phyloP scores from a whole-genome alignment of 805 yeast genomes.

The Pichia manshurica region DNA sequence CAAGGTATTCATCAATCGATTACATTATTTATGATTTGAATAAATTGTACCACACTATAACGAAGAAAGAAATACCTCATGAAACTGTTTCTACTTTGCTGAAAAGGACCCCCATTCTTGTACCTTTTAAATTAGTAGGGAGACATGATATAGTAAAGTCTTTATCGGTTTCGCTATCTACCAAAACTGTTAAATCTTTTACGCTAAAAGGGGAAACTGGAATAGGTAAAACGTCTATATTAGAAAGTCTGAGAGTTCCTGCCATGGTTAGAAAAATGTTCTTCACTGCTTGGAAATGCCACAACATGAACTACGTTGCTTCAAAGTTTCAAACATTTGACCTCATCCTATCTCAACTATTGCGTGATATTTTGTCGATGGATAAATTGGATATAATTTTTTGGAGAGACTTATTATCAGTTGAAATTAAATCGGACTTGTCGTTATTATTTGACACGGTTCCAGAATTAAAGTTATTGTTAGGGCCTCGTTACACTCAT shows the following conservation, averaged over 20 bases:
- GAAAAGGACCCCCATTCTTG: neutral
- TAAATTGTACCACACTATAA: slow-evolving; percentile 21
- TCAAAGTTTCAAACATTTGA: slow-evolving; percentile 17
- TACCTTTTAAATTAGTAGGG: slow-evolving; percentile 28
- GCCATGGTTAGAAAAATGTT: slow-evolving; percentile 31
- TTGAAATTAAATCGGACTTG: slow-evolving; percentile 37
- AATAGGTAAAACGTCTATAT: slow-evolving; percentile 39
- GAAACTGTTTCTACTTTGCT: neutral
- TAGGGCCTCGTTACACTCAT: slow-evolving; percentile 37
- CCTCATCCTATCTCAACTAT: slow-evolving; percentile 26
- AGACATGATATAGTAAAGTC: slow-evolving; percentile 22
- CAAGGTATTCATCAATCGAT: slow-evolving; percentile 35
- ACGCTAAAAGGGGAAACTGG: slow-evolving; percentile 40
- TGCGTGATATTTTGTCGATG: slow-evolving; percentile 38
- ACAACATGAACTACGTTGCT: slow-evolving; percentile 24
- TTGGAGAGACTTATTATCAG: slow-evolving; percentile 38
- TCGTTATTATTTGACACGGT: slow-evolving; percentile 35
- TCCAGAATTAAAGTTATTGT: slow-evolving; percentile 39
- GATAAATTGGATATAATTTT: slow-evolving; percentile 30
- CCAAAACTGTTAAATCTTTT: slow-evolving; percentile 22
- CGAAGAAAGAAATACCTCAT: slow-evolving; percentile 8
- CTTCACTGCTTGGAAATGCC: slow-evolving; percentile 28
- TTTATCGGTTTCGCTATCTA: slow-evolving; percentile 21
- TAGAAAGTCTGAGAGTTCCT: slow-evolving; percentile 34
- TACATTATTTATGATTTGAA: slow-evolving; percentile 34